Percentiles rank a stretch among this genome's conserved stretches.
Conservation (phyloP, 2,329 filamentous ascomycete species). For the Diaporthe longicolla region DNA sequence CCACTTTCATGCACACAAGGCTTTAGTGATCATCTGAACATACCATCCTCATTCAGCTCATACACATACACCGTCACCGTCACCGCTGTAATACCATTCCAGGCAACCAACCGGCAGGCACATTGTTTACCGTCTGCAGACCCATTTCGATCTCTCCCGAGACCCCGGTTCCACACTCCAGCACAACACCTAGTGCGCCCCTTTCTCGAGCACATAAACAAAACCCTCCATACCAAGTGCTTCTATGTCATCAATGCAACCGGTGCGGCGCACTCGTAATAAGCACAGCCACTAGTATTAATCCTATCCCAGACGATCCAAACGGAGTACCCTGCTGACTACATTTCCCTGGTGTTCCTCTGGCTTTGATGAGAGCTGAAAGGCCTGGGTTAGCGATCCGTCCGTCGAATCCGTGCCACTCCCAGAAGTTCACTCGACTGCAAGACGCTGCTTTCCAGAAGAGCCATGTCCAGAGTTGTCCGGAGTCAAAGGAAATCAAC, state of each 20-base stretch:
- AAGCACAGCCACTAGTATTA: background rate
- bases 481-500: conserved; percentile 33
- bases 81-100: background rate
- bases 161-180: background rate
- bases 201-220: background rate
- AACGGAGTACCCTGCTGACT: background rate
- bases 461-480: conserved; percentile 32
- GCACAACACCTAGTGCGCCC: conserved; percentile 14
- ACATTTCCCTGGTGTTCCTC: conserved; percentile 4
- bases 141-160: background rate
- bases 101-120: conserved; percentile 8
- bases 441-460: conserved; percentile 6
- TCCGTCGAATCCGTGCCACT: conserved; percentile 14
- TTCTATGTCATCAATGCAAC: conserved; percentile 1
- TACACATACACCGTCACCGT: conserved; percentile 23
- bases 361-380: conserved; percentile 28
- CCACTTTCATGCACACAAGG: background rate
- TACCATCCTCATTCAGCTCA: conserved; percentile 23
- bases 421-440: conserved; percentile 1
- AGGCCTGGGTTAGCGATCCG: conserved; percentile 40
- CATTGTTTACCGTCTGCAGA: background rate
- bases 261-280: background rate
- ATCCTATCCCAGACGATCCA: conserved; percentile 2
- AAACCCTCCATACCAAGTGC: background rate
- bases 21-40: conserved; percentile 10